Evolutionary conservation across 371 early-diverging fungal species (phyloP).

Genomic region (Mucor mucedo): DNA sequence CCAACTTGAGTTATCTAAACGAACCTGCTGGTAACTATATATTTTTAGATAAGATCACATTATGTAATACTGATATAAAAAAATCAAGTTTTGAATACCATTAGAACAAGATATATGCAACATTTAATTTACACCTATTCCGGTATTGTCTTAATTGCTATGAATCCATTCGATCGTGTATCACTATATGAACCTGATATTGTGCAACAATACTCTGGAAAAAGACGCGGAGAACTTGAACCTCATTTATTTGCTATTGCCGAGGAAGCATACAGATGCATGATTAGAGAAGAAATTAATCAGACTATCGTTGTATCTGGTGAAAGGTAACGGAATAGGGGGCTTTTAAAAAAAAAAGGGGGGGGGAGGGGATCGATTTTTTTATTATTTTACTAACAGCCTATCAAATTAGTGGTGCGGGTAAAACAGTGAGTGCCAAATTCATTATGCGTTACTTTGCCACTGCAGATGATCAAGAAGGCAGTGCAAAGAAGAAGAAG

Average conservation of each 20-base stretch:
- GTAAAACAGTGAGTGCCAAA: conserved; percentile 96
- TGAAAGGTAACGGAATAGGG: conserved; percentile 73
- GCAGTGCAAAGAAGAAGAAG: conserved; percentile 39
- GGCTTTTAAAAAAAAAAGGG: neutral
- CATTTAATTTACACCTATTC: conserved; percentile 98
- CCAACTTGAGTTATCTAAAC: conserved; percentile 88
- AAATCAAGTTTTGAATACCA: conserved; percentile 80
- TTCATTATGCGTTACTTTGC: conserved; percentile 98
- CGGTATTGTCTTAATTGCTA: conserved; percentile 97
- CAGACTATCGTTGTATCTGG: conserved; percentile 99
- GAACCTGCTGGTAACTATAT: conserved; percentile 77
- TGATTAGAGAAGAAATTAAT: conserved; percentile 89
- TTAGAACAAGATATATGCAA: conserved; percentile 84
- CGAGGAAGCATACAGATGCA: conserved; percentile 95
- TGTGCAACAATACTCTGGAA: conserved; percentile 89
- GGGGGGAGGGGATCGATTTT: neutral
- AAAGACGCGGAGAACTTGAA: conserved; percentile 91
- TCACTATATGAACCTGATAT: conserved; percentile 87
- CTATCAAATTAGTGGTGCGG: conserved; percentile 75
- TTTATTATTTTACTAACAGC: no score
- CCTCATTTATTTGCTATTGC: conserved; percentile 99
- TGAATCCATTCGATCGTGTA: conserved; percentile 96
- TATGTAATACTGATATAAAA: neutral
- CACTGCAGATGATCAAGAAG: conserved; percentile 78
- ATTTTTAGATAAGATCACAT: conserved; percentile 24